Evolutionary conservation across 2,329 filamentous ascomycete species (phyloP).

Genomic region (Monilinia fructigena): DNA sequence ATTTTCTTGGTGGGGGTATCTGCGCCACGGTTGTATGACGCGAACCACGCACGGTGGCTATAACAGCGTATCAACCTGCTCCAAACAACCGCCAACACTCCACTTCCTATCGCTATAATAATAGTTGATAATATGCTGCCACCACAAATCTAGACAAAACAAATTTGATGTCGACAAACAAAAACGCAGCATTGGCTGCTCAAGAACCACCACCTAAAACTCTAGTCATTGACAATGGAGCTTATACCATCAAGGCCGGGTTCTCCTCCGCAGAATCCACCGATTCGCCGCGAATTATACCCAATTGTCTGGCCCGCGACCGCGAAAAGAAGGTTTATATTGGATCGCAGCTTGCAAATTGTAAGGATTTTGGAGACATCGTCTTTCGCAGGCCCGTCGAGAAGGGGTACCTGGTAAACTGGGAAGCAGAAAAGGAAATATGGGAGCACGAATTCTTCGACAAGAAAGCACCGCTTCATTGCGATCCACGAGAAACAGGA

Average conservation of each 20-base stretch:
- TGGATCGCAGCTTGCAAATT: slow-evolving; percentile 72
- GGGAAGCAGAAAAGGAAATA: slow-evolving; percentile 93
- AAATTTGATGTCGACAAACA: slow-evolving; percentile 25
- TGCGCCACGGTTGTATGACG: slow-evolving; percentile 2
- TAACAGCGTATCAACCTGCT: slow-evolving; percentile 3
- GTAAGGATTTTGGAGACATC: slow-evolving; percentile 86
- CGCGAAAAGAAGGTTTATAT: slow-evolving; percentile 78
- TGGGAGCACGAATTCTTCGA: slow-evolving; percentile 90
- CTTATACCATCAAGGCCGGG: slow-evolving; percentile 86
- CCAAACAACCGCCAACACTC: slow-evolving; percentile 1
- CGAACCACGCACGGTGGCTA: not conserved
- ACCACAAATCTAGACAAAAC: not conserved
- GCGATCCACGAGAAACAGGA: slow-evolving; percentile 78
- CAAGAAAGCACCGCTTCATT: slow-evolving; percentile 61
- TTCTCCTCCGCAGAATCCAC: slow-evolving; percentile 49
- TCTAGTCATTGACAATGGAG: slow-evolving; percentile 91
- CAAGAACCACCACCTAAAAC: slow-evolving; percentile 61
- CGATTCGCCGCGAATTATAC: slow-evolving; percentile 67
- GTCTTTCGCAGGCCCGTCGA: slow-evolving; percentile 86
- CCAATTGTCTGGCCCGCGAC: slow-evolving; percentile 85
- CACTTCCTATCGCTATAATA: not conserved
- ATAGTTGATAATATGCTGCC: not conserved
- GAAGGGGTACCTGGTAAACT: slow-evolving; percentile 92
- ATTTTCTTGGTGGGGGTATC: slow-evolving; percentile 19
- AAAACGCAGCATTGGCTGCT: slow-evolving; percentile 53